Percentiles rank a stretch among this genome's conserved stretches.
Conservation (phyloP, 768 basidiomycete genomes). For the Leucosporidium yakuticum region DNA sequence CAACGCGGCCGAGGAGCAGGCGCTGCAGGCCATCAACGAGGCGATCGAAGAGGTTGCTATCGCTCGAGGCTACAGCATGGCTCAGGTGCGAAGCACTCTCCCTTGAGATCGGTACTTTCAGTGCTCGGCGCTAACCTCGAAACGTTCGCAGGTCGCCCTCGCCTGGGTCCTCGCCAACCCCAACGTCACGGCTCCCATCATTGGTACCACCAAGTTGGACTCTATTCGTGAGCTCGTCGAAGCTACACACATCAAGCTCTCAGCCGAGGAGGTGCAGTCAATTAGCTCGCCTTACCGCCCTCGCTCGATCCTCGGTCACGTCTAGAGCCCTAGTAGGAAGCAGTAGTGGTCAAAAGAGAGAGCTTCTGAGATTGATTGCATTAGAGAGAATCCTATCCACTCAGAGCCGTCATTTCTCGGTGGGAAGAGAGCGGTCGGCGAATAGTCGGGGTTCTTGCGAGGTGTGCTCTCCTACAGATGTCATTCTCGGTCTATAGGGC, state of each 20-base stretch:
- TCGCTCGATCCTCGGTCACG: constrained; percentile 50
- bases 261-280: constrained; percentile 55
- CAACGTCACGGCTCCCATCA: constrained; percentile 32
- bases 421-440: no score
- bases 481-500: no score
- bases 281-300: constrained; percentile 56
- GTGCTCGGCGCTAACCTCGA: not conserved
- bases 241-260: constrained; percentile 51
- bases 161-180: constrained; percentile 40
- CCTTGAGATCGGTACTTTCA: no score
- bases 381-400: no score
- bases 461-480: no score
- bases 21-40: not conserved
- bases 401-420: no score
- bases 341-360: no score
- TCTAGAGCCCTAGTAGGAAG: no score
- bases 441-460: no score
- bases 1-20: constrained; percentile 6
- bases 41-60: constrained; percentile 53
- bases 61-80: constrained; percentile 53
- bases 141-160: constrained; percentile 42
- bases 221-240: constrained; percentile 41
- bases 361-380: no score
- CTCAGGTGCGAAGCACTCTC: constrained; percentile 42
- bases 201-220: constrained; percentile 33